Conservation (phyloP, 305 asterid species). For the Fraxinus albicans region DNA sequence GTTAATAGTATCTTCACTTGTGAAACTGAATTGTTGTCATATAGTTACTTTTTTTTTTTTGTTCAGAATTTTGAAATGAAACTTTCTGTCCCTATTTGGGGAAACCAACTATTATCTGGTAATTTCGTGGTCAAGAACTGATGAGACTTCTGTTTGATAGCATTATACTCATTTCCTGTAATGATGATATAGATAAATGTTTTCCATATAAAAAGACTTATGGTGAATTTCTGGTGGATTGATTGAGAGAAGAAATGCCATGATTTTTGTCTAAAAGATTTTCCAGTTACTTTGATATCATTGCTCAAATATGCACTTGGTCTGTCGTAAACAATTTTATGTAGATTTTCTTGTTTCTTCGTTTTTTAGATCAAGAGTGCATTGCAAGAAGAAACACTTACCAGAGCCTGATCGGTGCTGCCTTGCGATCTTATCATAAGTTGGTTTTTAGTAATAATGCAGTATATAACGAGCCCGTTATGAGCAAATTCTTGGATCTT, state of each 20-base stretch:
- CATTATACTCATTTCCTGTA: not conserved
- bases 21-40: not conserved
- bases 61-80: constrained; percentile 15
- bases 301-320: not conserved
- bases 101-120: not conserved
- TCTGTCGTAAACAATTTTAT: constrained; percentile 1
- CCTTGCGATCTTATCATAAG: constrained; percentile 61
- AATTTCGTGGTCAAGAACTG: not conserved
- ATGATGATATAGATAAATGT: not conserved
- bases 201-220: not conserved
- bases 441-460: constrained; percentile 37
- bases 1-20: not conserved
- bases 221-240: not conserved
- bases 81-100: constrained; percentile 2
- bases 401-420: constrained; percentile 75
- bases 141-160: not conserved
- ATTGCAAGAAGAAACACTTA: constrained; percentile 39
- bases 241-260: not conserved
- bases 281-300: constrained; percentile 12
- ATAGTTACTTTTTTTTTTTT: not conserved
- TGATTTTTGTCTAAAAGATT: constrained; percentile 3
- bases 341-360: constrained; percentile 15
- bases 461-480: constrained; percentile 39
- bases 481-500: constrained; percentile 56
- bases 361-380: constrained; percentile 31